Evolutionary conservation across 2,329 filamentous ascomycete species (phyloP), one percentile per base, ranked within the genome.

Genomic region (Ophiognomonia clavigignenti-juglandacearum): DNA sequence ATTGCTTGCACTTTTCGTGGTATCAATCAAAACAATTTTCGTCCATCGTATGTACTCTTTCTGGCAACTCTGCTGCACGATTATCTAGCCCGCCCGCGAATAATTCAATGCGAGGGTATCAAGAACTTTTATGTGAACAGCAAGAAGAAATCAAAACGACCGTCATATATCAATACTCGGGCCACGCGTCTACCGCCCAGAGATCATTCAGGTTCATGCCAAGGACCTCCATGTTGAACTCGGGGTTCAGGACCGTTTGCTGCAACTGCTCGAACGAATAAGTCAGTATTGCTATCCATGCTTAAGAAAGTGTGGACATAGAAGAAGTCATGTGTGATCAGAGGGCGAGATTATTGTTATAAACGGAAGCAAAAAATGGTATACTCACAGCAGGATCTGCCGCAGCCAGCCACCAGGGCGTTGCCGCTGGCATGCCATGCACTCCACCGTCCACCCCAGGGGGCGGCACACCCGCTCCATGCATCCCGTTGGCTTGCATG

Each of bases 191-290:
- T 53, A 46, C 74, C 34, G 73, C 75, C 75, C 75, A 79, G 44
- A 79, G 64, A 53, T 78, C 75, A 50, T 77, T 77, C 42, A 79
- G 59, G 52, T 78, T 76, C 45, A 75, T 65, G 4, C 75, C 75
- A 40, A 78, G 61, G 36, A 75, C 61, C 56, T 78, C 75, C 41
- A 78, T 68, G 54, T 70, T 77, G 50, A 75, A 74, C 47, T 78
- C 75, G 24, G 75, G 69, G 53, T 76, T 77, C 39, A 74, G n/a
- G 6, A 29, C 34, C 10, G 41, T 38, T 35, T 50, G 48, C 32
- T 61, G 57, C 29, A 63, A 54, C 54, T 66, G 23, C 39, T 11
- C 19, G 26, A 11, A 31, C 7, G 11, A 35, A 8, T 6, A 31
- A 16, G 42, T 41, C 24, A 43, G 19, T 11, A 20, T 16, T 14